Percentiles rank a stretch among this genome's conserved stretches.
These are phyloP conservation scores for Larix kaempferi DNA, from an alignment of 75 land plant genomes.

Conservation along the genomic window DNA sequence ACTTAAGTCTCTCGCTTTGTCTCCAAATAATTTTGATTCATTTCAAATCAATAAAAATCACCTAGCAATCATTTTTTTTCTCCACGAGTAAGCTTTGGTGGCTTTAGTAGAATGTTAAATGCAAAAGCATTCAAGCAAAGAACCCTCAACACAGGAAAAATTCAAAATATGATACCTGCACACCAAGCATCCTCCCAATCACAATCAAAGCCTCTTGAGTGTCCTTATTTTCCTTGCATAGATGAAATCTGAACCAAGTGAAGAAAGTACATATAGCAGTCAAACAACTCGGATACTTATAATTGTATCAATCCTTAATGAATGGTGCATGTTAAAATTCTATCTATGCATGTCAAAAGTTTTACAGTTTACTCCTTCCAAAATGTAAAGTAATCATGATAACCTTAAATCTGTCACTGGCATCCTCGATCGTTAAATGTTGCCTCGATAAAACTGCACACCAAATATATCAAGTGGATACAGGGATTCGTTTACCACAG, in stretches of 20 bases:
- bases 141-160: background rate
- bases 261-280: background rate
- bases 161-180: constrained; percentile 52
- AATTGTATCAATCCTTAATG: background rate
- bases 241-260: constrained; percentile 62
- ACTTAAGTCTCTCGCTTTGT: background rate
- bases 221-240: constrained; percentile 95
- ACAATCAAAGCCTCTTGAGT: constrained; percentile 88
- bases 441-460: no score
- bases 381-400: background rate
- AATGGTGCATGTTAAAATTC: background rate
- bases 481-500: no score
- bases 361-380: background rate
- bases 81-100: background rate
- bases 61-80: background rate
- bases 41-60: background rate
- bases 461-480: no score
- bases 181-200: constrained; percentile 89
- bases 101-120: background rate
- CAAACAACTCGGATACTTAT: background rate
- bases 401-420: background rate
- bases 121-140: background rate
- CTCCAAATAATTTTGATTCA: background rate
- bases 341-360: background rate
- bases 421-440: no score